These are phyloP conservation scores for Salix viminalis DNA, from an alignment of 345 rosid species.

Conservation along the genomic window DNA sequence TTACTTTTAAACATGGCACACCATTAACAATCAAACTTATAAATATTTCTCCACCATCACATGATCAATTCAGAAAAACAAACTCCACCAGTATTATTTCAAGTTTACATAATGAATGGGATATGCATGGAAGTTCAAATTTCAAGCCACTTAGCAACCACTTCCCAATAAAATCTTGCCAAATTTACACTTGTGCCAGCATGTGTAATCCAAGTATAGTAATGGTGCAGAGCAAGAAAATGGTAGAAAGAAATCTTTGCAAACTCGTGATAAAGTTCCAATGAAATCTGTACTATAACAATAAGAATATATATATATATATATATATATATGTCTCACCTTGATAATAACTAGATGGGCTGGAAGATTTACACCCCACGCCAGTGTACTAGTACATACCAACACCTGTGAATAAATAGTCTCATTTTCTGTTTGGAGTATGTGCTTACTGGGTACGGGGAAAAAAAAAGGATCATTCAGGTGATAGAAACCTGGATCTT, in stretches of 20 bases:
- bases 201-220: too few relatives aligned
- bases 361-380: slow-evolving; percentile 98
- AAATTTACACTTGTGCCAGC: too few relatives aligned
- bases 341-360: slow-evolving; percentile 96
- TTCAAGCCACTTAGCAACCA: too few relatives aligned
- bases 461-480: slow-evolving; percentile 6
- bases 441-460: neutral
- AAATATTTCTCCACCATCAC: neutral
- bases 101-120: neutral
- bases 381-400: slow-evolving; percentile 93
- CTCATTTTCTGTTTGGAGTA: neutral
- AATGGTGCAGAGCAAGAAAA: too few relatives aligned
- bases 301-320: slow-evolving; percentile 1
- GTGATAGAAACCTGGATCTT: slow-evolving; percentile 73
- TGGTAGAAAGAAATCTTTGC: too few relatives aligned
- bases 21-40: neutral
- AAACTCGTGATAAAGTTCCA: too few relatives aligned
- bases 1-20: neutral
- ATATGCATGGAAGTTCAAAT: too few relatives aligned
- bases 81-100: neutral
- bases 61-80: neutral
- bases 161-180: too few relatives aligned
- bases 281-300: too few relatives aligned
- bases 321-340: slow-evolving; percentile 39
- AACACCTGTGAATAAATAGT: slow-evolving; percentile 48